Evolutionary conservation across 257 asterid species (phyloP).

Genomic region (Petunia secreta): DNA sequence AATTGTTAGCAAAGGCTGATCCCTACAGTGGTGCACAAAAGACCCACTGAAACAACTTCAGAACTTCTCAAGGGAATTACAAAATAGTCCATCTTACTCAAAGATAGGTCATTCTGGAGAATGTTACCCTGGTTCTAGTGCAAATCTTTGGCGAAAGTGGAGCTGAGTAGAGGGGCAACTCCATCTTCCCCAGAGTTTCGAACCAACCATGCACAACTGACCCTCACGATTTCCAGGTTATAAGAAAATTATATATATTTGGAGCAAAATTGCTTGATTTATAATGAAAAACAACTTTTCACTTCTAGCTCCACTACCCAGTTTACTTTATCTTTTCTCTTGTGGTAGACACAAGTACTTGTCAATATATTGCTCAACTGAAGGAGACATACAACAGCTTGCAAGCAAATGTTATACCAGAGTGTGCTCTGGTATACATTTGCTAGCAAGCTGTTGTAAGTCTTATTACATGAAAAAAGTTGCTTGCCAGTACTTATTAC

Average conservation of each 20-base stretch:
- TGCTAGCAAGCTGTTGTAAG: too few relatives aligned
- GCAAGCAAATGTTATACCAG: neutral
- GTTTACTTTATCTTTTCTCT: neutral
- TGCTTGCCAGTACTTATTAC: too few relatives aligned
- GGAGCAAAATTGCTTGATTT: conserved; percentile 1
- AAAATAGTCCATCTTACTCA: neutral
- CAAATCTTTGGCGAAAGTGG: neutral
- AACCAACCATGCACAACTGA: too few relatives aligned
- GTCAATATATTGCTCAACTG: conserved; percentile 14
- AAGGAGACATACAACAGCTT: neutral
- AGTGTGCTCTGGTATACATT: too few relatives aligned
- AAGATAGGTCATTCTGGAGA: neutral
- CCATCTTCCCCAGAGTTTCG: too few relatives aligned
- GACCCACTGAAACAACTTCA: neutral
- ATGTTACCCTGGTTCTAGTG: neutral
- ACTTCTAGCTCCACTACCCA: neutral
- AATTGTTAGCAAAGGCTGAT: neutral
- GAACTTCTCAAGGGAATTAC: neutral
- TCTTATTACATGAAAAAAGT: too few relatives aligned
- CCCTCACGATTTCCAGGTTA: too few relatives aligned
- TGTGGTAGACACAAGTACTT: neutral
- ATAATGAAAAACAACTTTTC: neutral
- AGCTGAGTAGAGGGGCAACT: too few relatives aligned
- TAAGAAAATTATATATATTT: too few relatives aligned
- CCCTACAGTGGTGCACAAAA: neutral